Conservation (phyloP, 2,329 filamentous ascomycete species). For the Sordariomycetes sp. region DNA sequence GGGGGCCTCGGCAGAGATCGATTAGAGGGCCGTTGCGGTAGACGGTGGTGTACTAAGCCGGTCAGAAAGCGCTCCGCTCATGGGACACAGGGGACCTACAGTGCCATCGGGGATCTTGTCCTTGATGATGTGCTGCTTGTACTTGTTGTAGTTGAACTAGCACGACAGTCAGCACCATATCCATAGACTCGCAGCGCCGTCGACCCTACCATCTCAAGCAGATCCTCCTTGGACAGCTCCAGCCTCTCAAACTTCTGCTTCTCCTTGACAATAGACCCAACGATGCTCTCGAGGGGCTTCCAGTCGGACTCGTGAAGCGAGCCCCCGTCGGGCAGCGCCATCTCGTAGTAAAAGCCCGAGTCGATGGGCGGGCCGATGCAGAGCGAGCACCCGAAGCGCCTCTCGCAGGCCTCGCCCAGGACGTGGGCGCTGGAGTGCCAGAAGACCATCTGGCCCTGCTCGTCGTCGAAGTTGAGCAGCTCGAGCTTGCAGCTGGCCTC, state of each 20-base stretch:
- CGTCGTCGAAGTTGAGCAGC: slow-evolving; percentile 62
- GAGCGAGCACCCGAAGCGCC: slow-evolving; percentile 78
- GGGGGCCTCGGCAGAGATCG: slow-evolving; percentile 88
- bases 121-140: slow-evolving; percentile 96
- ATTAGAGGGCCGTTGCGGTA: slow-evolving; percentile 91
- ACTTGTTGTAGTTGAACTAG: slow-evolving; percentile 87
- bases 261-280: slow-evolving; percentile 81
- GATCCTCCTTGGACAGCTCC: slow-evolving; percentile 76
- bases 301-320: slow-evolving; percentile 67
- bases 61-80: slow-evolving; percentile 1
- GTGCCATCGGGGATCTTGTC: slow-evolving; percentile 83
- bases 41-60: slow-evolving; percentile 58
- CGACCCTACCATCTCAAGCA: slow-evolving; percentile 58
- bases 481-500: slow-evolving; percentile 80
- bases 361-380: slow-evolving; percentile 89
- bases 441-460: slow-evolving; percentile 75
- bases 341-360: slow-evolving; percentile 95
- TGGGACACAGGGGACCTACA: not conserved
- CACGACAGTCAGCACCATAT: not conserved
- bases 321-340: slow-evolving; percentile 62
- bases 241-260: slow-evolving; percentile 91
- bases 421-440: slow-evolving; percentile 96
- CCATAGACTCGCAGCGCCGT: not conserved
- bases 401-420: slow-evolving; percentile 87
- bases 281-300: slow-evolving; percentile 71